A percentile compares a stretch with the other conserved stretches of the same genome.
Evolutionary conservation across 495 filamentous ascomycete species (phyloP).

Genomic region (Neurospora sp.): DNA sequence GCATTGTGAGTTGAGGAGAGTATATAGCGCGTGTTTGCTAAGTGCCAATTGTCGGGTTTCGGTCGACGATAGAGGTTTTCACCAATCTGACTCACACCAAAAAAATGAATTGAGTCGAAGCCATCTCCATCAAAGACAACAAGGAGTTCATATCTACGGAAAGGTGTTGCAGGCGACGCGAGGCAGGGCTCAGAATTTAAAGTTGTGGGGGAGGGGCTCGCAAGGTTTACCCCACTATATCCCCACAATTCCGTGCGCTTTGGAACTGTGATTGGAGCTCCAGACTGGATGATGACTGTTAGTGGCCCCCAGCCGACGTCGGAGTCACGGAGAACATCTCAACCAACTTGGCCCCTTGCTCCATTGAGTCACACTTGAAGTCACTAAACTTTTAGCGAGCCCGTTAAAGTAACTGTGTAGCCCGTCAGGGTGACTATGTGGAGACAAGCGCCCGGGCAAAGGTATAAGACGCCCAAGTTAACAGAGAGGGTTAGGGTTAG

Average conservation of each 20-base stretch:
- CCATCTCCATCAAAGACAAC: background rate
- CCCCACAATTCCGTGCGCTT: background rate
- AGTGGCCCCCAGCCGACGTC: background rate
- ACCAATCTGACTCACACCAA: background rate
- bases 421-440: background rate
- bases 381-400: background rate
- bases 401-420: background rate
- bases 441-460: background rate
- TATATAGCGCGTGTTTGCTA: background rate
- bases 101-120: background rate
- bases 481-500: too few species aligned
- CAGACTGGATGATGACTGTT: background rate
- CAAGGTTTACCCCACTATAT: background rate
- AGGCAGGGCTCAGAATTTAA: background rate
- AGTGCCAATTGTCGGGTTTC: background rate
- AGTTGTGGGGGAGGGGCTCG: background rate
- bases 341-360: too few species aligned
- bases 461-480: background rate
- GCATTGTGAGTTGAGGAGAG: background rate
- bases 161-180: background rate
- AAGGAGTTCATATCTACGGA: background rate
- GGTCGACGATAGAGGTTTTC: background rate
- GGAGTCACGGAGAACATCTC: background rate
- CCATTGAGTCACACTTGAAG: background rate
- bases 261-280: background rate